Conservation (phyloP, 1,284 basidiomycete genomes). For the Cystobasidium sp. region DNA sequence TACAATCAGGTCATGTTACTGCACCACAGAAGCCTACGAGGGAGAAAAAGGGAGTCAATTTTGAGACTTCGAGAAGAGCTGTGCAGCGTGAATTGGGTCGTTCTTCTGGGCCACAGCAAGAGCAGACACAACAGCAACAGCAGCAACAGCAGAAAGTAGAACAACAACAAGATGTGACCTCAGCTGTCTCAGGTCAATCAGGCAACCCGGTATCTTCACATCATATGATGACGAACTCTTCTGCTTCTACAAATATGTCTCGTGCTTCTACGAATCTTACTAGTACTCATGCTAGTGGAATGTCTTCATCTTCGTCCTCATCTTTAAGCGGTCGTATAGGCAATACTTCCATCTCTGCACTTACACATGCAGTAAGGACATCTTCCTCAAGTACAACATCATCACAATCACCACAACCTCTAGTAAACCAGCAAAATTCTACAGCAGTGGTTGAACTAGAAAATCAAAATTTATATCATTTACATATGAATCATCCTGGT, state of each 20-base stretch:
- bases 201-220: not conserved
- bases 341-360: conserved; percentile 6
- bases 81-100: no score
- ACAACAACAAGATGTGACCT: no score
- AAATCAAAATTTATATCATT: conserved; percentile 5
- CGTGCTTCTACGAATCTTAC: conserved; percentile 19
- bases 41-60: no score
- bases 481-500: conserved; percentile 23
- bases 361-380: not conserved
- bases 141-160: not conserved
- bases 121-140: not conserved
- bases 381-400: not conserved
- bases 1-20: no score
- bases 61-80: no score
- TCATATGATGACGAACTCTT: conserved; percentile 15
- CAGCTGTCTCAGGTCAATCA: not conserved
- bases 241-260: conserved; percentile 9
- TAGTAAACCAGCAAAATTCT: no score
- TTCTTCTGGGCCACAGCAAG: not conserved
- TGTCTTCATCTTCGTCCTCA: not conserved
- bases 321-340: not conserved
- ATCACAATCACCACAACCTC: no score
- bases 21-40: no score
- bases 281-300: conserved; percentile 1
- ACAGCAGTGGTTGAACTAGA: not conserved